phyloP scores from a whole-genome alignment of 768 basidiomycete species.

The Boletus vinaceobasis region DNA sequence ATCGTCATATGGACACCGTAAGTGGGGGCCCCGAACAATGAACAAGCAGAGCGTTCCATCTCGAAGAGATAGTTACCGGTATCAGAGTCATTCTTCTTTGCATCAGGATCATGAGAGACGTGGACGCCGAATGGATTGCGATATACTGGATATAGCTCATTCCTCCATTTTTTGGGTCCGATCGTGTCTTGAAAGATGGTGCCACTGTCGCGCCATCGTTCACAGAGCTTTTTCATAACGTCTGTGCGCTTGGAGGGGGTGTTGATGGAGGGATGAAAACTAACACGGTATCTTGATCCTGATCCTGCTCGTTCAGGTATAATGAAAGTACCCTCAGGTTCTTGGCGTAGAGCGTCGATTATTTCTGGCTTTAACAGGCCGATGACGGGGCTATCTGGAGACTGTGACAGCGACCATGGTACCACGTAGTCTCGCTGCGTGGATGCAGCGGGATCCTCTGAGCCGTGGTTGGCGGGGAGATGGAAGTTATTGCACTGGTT shows the following conservation, averaged over 20 bases:
- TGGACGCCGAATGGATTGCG: conserved; percentile 58
- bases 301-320: conserved; percentile 33
- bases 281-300: conserved; percentile 32
- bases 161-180: conserved; percentile 78
- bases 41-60: conserved; percentile 87
- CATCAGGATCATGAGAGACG: conserved; percentile 33
- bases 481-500: conserved; percentile 70
- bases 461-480: conserved; percentile 29
- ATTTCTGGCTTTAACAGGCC: conserved; percentile 60
- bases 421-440: conserved; percentile 44
- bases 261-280: conserved; percentile 50
- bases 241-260: conserved; percentile 57
- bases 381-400: conserved; percentile 51
- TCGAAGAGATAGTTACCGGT: conserved; percentile 71
- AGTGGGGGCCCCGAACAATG: conserved; percentile 85
- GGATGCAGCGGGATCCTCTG: conserved; percentile 21
- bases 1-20: conserved; percentile 91
- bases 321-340: conserved; percentile 44
- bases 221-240: conserved; percentile 63
- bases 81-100: conserved; percentile 32
- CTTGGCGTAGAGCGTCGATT: conserved; percentile 49
- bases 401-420: conserved; percentile 52
- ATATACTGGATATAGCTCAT: conserved; percentile 80
- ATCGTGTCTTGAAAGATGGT: conserved; percentile 57
- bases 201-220: conserved; percentile 69